Conservation (phyloP, 164 flowering plant genomes). For the Cinnamomum micranthum region DNA sequence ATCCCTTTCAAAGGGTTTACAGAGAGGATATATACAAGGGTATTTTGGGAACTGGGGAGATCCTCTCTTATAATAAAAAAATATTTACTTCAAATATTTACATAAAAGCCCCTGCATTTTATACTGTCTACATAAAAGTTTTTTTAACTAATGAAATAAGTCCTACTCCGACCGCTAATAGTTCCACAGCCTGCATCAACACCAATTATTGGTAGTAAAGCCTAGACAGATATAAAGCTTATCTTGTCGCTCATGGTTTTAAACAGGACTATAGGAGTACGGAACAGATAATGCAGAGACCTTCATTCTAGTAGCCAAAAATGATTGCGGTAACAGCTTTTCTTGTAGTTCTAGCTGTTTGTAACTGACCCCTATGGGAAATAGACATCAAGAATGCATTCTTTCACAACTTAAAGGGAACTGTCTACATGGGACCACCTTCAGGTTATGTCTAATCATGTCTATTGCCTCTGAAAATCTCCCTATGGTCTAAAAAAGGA, state of each 20-base stretch:
- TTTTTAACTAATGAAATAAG: too few relatives aligned
- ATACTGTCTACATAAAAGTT: too few relatives aligned
- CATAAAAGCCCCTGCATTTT: too few relatives aligned
- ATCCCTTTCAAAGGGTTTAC: too few relatives aligned
- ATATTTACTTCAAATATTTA: too few relatives aligned
- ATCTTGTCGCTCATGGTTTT: background rate
- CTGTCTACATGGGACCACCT: background rate
- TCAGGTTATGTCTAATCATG: background rate
- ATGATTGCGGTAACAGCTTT: background rate
- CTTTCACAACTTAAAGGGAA: background rate
- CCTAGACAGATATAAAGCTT: background rate
- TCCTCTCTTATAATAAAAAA: too few relatives aligned
- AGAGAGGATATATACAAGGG: too few relatives aligned
- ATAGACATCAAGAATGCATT: background rate
- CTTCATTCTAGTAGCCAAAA: background rate
- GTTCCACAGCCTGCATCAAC: too few relatives aligned
- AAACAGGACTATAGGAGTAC: background rate
- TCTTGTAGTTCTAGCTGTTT: background rate
- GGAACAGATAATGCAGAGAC: background rate
- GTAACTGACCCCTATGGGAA: background rate
- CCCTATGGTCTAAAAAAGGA: background rate
- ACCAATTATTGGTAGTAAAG: too few relatives aligned
- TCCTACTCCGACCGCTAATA: too few relatives aligned
- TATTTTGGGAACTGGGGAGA: too few relatives aligned
- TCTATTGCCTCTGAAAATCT: background rate